Percentiles rank a stretch among this genome's conserved stretches.
Evolutionary conservation across 1,139 yeast genomes (phyloP).

Genomic region (Sugiyamaella castrensis): DNA sequence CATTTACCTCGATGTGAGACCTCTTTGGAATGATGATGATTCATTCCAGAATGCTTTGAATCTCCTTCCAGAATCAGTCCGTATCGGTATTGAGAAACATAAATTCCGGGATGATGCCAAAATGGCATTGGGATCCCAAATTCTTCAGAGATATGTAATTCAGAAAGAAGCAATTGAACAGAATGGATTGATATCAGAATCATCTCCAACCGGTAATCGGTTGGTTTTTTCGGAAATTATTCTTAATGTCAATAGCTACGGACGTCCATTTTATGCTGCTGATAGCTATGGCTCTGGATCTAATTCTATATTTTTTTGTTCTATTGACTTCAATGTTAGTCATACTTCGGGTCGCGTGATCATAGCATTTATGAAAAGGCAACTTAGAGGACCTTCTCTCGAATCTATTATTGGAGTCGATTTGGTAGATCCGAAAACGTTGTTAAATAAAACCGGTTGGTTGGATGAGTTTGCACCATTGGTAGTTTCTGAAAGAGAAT

Average conservation of each 20-base stretch:
- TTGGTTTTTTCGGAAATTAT: neutral
- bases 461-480: constrained; percentile 8
- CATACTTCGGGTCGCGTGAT: constrained; percentile 9
- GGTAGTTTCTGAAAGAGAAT: constrained; percentile 3
- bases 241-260: neutral
- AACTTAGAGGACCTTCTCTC: neutral
- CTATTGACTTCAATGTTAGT: constrained; percentile 9
- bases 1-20: constrained; percentile 4
- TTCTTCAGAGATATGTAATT: constrained; percentile 5
- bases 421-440: constrained; percentile 6
- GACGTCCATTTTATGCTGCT: constrained; percentile 3
- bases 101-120: constrained; percentile 10
- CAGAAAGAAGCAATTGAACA: neutral
- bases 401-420: constrained; percentile 5
- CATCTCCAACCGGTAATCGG: neutral
- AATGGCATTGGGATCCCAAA: constrained; percentile 10
- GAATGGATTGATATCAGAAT: neutral
- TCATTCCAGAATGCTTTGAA: constrained; percentile 7
- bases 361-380: constrained; percentile 3
- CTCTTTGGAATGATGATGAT: constrained; percentile 6
- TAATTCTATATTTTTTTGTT: neutral
- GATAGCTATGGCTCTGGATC: neutral
- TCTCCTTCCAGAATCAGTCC: constrained; percentile 7
- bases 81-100: neutral
- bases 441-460: constrained; percentile 4